Evolutionary conservation across 2,329 filamentous ascomycete genomes (phyloP).

Genomic region (Paecilomyces sp.): DNA sequence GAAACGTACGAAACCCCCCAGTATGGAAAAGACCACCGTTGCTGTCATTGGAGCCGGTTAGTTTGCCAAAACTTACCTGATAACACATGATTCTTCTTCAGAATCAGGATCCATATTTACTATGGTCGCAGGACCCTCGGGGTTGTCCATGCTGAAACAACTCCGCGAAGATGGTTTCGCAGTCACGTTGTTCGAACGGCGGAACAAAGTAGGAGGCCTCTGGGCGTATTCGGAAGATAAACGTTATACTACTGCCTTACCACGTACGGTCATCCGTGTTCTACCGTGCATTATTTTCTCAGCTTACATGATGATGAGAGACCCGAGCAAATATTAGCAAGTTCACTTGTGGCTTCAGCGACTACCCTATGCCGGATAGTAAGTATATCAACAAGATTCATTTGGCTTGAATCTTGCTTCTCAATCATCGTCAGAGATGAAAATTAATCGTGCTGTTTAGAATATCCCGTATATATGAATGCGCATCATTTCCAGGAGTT

Average conservation of each 20-base stretch:
- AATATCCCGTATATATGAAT: slow-evolving; percentile 12
- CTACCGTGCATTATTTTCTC: neutral
- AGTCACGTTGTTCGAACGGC: slow-evolving; percentile 34
- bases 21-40: neutral
- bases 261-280: neutral
- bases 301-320: slow-evolving; percentile 7
- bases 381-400: neutral
- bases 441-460: slow-evolving; percentile 8
- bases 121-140: neutral
- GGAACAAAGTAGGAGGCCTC: slow-evolving; percentile 36
- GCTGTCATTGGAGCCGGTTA: neutral
- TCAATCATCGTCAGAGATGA: neutral
- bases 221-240: slow-evolving; percentile 37
- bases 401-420: neutral
- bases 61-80: neutral
- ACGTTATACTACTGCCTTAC: slow-evolving; percentile 19
- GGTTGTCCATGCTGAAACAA: slow-evolving; percentile 24
- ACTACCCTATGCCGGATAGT: slow-evolving; percentile 37
- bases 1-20: neutral
- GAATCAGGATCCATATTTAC: neutral
- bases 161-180: slow-evolving; percentile 39
- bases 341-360: slow-evolving; percentile 33
- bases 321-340: slow-evolving; percentile 32
- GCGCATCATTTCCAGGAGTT: slow-evolving; percentile 28
- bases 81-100: neutral